These are phyloP conservation scores for Solanum lycopersicoides DNA, from an alignment of 257 asterid genomes.

Conservation along the genomic window DNA sequence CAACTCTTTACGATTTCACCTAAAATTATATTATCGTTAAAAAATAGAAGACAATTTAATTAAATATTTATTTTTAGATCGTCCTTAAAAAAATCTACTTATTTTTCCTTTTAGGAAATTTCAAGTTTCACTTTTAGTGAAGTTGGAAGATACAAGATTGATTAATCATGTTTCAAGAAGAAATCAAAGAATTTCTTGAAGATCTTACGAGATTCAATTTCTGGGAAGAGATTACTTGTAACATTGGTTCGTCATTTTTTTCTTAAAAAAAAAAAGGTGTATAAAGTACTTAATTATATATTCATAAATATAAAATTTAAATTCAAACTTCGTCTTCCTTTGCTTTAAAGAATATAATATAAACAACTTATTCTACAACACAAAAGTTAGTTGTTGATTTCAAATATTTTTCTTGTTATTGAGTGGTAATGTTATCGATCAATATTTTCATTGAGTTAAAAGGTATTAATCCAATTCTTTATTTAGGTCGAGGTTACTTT, in stretches of 20 bases:
- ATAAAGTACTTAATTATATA: background rate
- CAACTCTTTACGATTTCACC: accelerated
- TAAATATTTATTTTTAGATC: background rate
- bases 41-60: no score
- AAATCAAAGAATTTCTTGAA: background rate
- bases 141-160: background rate
- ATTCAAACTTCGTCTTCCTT: background rate
- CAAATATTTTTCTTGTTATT: no score
- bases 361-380: background rate
- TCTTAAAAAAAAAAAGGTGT: no score
- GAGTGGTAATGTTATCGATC: background rate
- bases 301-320: background rate
- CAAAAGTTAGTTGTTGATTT: background rate
- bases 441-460: no score
- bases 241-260: background rate
- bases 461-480: no score
- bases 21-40: no score
- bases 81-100: no score
- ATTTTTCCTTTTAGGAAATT: no score
- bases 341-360: background rate
- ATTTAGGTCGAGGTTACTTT: background rate
- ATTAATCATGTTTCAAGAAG: background rate
- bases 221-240: background rate
- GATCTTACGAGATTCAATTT: background rate
- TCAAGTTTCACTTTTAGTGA: no score